phyloP scores from a whole-genome alignment of 352 stramenopile species.

The Phytopythium ostracodes region DNA sequence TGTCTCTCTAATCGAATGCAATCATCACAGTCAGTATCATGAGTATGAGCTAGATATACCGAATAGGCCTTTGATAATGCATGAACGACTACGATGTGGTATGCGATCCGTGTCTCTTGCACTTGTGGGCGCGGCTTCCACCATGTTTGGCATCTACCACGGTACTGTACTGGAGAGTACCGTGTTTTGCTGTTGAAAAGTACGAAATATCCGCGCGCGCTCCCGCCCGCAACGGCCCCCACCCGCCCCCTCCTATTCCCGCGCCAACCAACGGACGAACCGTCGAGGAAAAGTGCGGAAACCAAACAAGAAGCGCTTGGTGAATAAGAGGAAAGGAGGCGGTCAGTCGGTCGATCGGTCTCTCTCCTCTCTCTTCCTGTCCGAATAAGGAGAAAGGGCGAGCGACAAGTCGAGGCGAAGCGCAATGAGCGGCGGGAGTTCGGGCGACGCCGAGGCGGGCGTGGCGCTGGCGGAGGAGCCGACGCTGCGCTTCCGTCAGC shows the following conservation, averaged over 20 bases:
- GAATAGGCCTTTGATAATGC: background rate
- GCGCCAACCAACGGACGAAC: slow-evolving; percentile 6
- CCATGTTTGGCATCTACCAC: background rate
- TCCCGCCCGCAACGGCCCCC: background rate
- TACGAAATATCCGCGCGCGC: slow-evolving; percentile 2
- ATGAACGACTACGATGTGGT: background rate
- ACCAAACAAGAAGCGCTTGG: background rate
- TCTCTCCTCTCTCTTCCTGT: background rate
- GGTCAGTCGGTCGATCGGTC: too few species aligned
- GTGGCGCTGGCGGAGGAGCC: slow-evolving; percentile 51
- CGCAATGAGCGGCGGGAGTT: slow-evolving; percentile 1
- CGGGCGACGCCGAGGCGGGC: slow-evolving; percentile 7
- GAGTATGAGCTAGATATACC: background rate
- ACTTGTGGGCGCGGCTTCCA: background rate
- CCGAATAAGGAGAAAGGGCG: background rate
- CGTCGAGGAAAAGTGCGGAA: background rate
- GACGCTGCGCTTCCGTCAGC: slow-evolving; percentile 60
- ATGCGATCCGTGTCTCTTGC: background rate
- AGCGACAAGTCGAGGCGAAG: background rate
- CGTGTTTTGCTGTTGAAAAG: background rate
- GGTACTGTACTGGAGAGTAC: background rate
- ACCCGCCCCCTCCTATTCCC: background rate
- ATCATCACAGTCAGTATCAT: background rate
- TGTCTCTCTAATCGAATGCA: background rate
- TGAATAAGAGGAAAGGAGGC: background rate